Percentiles rank a stretch among this genome's conserved stretches.
Evolutionary conservation across 2,329 filamentous ascomycete genomes (phyloP).

Genomic region (Neofusicoccum parvum): DNA sequence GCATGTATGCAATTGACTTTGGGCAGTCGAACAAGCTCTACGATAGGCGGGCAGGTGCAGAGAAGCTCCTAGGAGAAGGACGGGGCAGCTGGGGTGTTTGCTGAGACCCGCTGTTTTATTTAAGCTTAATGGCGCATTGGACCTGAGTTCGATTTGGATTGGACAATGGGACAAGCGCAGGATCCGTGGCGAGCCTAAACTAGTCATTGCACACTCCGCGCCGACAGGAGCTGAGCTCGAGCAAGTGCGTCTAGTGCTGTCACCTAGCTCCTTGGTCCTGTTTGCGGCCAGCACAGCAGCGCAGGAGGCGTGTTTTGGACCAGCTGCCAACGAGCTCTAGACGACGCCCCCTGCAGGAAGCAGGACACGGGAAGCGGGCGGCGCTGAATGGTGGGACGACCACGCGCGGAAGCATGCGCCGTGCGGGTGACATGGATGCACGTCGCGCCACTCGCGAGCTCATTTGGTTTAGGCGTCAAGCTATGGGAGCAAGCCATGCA

Average conservation of each 20-base stretch:
- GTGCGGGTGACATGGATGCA: background rate
- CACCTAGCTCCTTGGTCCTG: background rate
- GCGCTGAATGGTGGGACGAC: conserved; percentile 9
- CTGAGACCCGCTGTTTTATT: conserved; percentile 4
- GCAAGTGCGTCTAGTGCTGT: background rate
- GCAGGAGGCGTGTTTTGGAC: background rate
- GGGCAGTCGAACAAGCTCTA: background rate
- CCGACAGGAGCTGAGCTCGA: conserved; percentile 1
- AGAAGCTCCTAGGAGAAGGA: background rate
- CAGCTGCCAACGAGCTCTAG: background rate
- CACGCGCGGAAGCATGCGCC: background rate
- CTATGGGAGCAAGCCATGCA: background rate
- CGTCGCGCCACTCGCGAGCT: background rate
- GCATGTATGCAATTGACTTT: background rate
- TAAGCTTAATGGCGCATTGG: conserved; percentile 10
- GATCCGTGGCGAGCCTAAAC: conserved; percentile 7
- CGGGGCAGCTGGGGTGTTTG: background rate
- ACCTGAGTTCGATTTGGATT: background rate
- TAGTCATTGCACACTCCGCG: background rate
- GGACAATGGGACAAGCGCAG: too few relatives aligned
- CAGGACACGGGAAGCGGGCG: background rate
- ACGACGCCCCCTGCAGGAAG: background rate
- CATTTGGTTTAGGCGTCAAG: conserved; percentile 4
- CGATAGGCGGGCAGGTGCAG: background rate
- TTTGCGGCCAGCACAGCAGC: background rate